These are phyloP conservation scores for Colletotrichum aenigma DNA, from an alignment of 2,329 filamentous ascomycete species.

Conservation along the genomic window DNA sequence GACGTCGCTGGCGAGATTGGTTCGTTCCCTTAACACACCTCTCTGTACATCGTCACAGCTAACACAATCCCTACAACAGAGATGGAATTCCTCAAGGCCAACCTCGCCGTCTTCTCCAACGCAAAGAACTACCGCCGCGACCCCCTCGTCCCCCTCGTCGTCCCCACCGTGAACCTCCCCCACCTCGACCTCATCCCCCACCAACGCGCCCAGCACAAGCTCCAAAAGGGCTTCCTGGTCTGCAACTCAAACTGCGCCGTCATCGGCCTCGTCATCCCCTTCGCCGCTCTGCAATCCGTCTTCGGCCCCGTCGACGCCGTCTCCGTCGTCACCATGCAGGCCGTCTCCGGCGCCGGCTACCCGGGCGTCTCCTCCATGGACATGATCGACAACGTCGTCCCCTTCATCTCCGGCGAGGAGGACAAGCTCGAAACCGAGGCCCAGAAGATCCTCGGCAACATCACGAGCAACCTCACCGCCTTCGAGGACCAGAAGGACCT, in stretches of 20 bases:
- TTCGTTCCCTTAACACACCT: constrained; percentile 43
- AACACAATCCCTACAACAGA: constrained; percentile 55
- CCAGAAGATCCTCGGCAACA: constrained; percentile 85
- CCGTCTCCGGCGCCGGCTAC: constrained; percentile 90
- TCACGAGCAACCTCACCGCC: constrained; percentile 74
- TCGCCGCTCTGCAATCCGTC: constrained; percentile 83
- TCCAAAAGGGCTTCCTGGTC: constrained; percentile 88
- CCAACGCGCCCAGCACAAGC: constrained; percentile 74
- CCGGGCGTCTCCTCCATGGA: constrained; percentile 93
- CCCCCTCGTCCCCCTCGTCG: constrained; percentile 88
- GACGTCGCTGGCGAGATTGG: constrained; percentile 92
- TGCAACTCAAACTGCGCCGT: constrained; percentile 99
- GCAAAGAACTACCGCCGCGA: constrained; percentile 96
- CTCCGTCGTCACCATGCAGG: constrained; percentile 91
- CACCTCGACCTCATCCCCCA: constrained; percentile 90
- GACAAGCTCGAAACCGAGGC: constrained; percentile 96
- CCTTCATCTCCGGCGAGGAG: constrained; percentile 91
- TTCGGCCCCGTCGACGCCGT: constrained; percentile 82
- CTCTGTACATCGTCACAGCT: background rate
- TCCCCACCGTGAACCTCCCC: constrained; percentile 90
- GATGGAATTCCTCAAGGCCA: constrained; percentile 86
- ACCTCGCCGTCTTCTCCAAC: constrained; percentile 94
- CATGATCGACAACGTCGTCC: constrained; percentile 94
- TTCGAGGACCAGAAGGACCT: constrained; percentile 78
- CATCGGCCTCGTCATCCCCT: constrained; percentile 93